Conservation (phyloP, 2,329 filamentous ascomycete species). For the Macrophomina pseudophaseolina region DNA sequence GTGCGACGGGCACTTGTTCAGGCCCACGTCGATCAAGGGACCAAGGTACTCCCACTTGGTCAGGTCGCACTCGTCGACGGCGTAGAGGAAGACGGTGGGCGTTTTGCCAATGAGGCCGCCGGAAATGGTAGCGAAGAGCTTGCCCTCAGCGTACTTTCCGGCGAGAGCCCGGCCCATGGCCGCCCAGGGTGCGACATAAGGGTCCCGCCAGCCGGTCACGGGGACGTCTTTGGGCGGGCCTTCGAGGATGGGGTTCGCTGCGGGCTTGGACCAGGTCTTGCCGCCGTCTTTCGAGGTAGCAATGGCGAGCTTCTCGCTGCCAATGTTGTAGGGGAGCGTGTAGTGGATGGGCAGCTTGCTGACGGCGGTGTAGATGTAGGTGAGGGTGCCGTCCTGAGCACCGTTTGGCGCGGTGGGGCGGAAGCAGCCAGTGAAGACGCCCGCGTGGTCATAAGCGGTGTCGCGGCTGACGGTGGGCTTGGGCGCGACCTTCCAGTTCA, state of each 20-base stretch:
- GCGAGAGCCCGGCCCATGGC: slow-evolving; percentile 32
- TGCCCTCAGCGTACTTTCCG: slow-evolving; percentile 25
- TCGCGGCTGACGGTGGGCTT: slow-evolving; percentile 37
- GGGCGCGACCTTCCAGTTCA: slow-evolving; percentile 41
- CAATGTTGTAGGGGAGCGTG: slow-evolving; percentile 43
- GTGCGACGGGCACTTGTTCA: slow-evolving; percentile 46
- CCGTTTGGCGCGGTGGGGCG: slow-evolving; percentile 33
- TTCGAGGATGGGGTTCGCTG: slow-evolving; percentile 46
- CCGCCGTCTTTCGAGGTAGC: slow-evolving; percentile 47
- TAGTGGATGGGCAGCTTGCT: slow-evolving; percentile 48
- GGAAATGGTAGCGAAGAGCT: slow-evolving; percentile 55
- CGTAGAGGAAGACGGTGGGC: slow-evolving; percentile 56
- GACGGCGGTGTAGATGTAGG: slow-evolving; percentile 49
- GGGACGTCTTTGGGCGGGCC: slow-evolving; percentile 40
- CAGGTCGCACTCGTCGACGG: slow-evolving; percentile 47
- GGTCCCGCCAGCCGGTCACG: slow-evolving; percentile 52
- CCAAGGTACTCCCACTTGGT: slow-evolving; percentile 54
- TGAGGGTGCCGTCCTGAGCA: slow-evolving; percentile 39
- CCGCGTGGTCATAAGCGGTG: slow-evolving; percentile 45
- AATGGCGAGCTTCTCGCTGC: slow-evolving; percentile 46
- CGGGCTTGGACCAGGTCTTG: slow-evolving; percentile 42
- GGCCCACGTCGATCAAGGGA: slow-evolving; percentile 47
- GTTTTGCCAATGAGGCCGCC: slow-evolving; percentile 51
- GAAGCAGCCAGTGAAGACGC: slow-evolving; percentile 50
- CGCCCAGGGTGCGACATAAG: slow-evolving; percentile 43